phyloP scores from a whole-genome alignment of 805 yeast species.

The Teunomyces aglyptinius region DNA sequence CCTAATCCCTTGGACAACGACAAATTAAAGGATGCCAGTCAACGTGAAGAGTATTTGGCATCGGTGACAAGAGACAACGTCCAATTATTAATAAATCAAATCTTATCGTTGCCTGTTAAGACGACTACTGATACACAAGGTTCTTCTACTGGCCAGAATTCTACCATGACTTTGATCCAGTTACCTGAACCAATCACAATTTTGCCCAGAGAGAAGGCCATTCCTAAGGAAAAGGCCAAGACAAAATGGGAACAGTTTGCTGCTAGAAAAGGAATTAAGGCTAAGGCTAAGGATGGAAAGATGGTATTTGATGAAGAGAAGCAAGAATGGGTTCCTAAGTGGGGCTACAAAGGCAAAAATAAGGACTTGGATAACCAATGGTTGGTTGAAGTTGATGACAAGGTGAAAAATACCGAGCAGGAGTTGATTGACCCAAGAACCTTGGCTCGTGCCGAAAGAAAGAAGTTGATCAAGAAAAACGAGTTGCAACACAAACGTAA shows the following conservation, averaged over 20 bases:
- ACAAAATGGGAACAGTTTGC: constrained; percentile 98
- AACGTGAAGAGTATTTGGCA: constrained; percentile 63
- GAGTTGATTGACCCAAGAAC: constrained; percentile 87
- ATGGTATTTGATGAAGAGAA: constrained; percentile 83
- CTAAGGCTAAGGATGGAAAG: constrained; percentile 88
- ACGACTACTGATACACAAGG: constrained; percentile 75
- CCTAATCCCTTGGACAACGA: constrained; percentile 76
- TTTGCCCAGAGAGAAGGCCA: constrained; percentile 91
- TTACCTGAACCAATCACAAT: constrained; percentile 81
- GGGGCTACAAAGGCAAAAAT: constrained; percentile 97
- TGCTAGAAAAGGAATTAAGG: constrained; percentile 87
- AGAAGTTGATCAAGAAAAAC: constrained; percentile 80
- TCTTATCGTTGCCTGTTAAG: constrained; percentile 84
- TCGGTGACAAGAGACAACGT: constrained; percentile 84
- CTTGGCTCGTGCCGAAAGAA: constrained; percentile 77
- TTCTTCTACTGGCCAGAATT: constrained; percentile 57
- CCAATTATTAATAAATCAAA: constrained; percentile 86
- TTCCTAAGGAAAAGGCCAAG: constrained; percentile 88
- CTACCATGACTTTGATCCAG: constrained; percentile 77
- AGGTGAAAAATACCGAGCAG: constrained; percentile 47
- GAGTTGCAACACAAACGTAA: constrained; percentile 82
- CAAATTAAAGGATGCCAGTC: constrained; percentile 51
- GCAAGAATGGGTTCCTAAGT: constrained; percentile 95
- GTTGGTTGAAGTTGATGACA: constrained; percentile 91
- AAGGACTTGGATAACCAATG: constrained; percentile 86